Conservation (phyloP, 768 basidiomycete genomes). For the Lactifluus hygrophoroides region DNA sequence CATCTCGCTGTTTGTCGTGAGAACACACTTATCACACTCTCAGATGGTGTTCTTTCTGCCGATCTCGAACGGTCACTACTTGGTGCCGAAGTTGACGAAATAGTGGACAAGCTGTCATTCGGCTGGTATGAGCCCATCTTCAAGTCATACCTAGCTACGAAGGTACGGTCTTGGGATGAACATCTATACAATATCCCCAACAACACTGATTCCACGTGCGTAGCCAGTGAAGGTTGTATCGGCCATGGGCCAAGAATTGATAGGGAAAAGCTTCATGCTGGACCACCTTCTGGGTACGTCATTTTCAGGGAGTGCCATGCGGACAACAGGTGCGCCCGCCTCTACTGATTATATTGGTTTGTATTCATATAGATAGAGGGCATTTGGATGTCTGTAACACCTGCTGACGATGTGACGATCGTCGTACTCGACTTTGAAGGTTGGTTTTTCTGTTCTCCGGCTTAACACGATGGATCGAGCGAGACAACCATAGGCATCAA, state of each 20-base stretch:
- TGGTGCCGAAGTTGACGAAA: slow-evolving; percentile 44
- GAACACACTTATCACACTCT: not conserved
- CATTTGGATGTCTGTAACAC: slow-evolving; percentile 58
- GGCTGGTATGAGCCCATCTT: slow-evolving; percentile 52
- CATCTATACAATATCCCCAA: too few species aligned
- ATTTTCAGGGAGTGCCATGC: slow-evolving; percentile 54
- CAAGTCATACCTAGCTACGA: too few species aligned
- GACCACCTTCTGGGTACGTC: slow-evolving; percentile 58
- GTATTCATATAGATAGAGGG: slow-evolving; percentile 31
- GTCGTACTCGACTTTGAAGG: too few species aligned
- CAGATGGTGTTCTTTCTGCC: not conserved
- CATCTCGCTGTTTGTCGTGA: slow-evolving; percentile 30
- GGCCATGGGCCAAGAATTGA: slow-evolving; percentile 62
- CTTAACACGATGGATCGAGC: too few species aligned
- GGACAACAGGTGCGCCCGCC: slow-evolving; percentile 11
- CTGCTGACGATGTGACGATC: too few species aligned
- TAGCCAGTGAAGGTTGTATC: slow-evolving; percentile 34
- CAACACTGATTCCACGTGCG: too few species aligned
- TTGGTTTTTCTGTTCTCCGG: too few species aligned
- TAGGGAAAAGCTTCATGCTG: slow-evolving; percentile 50
- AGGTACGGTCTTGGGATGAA: too few species aligned
- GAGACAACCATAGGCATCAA: too few species aligned
- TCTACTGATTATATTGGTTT: slow-evolving; percentile 17
- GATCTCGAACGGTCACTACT: slow-evolving; percentile 32
- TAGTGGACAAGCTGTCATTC: slow-evolving; percentile 46